Evolutionary conservation across 148 eudicot genomes (phyloP).

Genomic region (Simmondsia chinensis): DNA sequence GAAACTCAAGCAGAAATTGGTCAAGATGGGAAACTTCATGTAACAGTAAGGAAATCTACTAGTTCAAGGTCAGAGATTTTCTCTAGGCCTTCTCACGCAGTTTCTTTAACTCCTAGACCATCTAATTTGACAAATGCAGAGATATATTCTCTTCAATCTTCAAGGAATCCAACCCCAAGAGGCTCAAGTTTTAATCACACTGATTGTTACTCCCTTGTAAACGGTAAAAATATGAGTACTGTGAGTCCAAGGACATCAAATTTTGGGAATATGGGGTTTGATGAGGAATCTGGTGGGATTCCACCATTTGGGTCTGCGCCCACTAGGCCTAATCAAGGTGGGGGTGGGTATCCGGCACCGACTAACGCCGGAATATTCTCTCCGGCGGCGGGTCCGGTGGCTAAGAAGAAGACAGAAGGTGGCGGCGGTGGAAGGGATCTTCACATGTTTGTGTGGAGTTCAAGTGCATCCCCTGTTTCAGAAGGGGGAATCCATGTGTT

Average conservation of each 20-base stretch:
- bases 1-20: conserved; percentile 66
- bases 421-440: conserved; percentile 57
- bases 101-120: conserved; percentile 47
- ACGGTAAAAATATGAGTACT: conserved; percentile 29
- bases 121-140: conserved; percentile 73
- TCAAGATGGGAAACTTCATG: conserved; percentile 72
- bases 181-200: conserved; percentile 84
- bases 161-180: conserved; percentile 64
- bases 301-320: conserved; percentile 19
- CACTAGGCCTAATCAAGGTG: too few relatives aligned
- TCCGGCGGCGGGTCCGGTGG: conserved; percentile 30
- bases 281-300: conserved; percentile 40
- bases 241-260: conserved; percentile 65
- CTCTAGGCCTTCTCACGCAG: conserved; percentile 47
- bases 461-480: conserved; percentile 63
- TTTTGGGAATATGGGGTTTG: conserved; percentile 54
- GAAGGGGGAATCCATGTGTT: conserved; percentile 93
- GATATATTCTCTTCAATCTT: conserved; percentile 70
- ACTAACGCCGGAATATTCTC: conserved; percentile 61
- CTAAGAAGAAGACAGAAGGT: conserved; percentile 26
- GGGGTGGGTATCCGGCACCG: conserved; percentile 62
- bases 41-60: conserved; percentile 57
- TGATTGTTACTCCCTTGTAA: conserved; percentile 63
- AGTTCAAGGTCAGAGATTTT: conserved; percentile 61
- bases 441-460: conserved; percentile 78